Base-by-base conservation (phyloP, 2,329 filamentous ascomycete species). In the Alternaria consortialis region DNA sequence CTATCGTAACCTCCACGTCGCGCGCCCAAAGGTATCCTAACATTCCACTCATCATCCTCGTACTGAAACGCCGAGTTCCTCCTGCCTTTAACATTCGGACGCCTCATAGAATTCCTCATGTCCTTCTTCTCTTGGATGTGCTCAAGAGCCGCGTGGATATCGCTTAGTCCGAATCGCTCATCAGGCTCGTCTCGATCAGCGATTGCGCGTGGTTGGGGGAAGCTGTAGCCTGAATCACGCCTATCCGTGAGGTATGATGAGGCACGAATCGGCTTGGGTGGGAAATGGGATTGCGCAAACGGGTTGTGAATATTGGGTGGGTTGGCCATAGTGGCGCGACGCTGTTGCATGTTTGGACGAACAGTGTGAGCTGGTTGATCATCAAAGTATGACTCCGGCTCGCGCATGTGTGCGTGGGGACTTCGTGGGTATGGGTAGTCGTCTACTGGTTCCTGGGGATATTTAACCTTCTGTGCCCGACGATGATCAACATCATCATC, bases 321-420 rank as follows among this genome's bases (percentile, higher is more conserved):
- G 3, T 46, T 17, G 12, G 65, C 62, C 5, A 54, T 32, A 27
- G 58, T 70, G 9, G 60, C 63, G 60, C 64, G 63, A n/a, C 66
- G 68, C 46, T 59, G 48, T 4, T 51, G 44, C 2, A 57, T 42
- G 13, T 29, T 23, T 2, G 61, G 68, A 2, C 60, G 63, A 7
- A 42, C 11, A 5, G 39, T 8, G 40, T 59, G 53, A 5, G n/a
- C 12, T 9, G 46, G 52, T 7, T 66, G 57, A 2, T 68, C 56
- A 2, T 65, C 50, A 7, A 53, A 57, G 60, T 68, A 69, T 0
- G 55, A 32, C 2, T 58, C 46, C 0, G 39, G 52, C 13, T 56
- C 44, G 3, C 32, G 67, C 3, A 51, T 51, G 32, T 34, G 59
- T 17, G 36, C 13, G 39, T 29, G 44, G 4, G 53, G 56, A 4